Base-by-base conservation (phyloP, 2,329 filamentous ascomycete genomes). In the Setomelanomma holmii region DNA sequence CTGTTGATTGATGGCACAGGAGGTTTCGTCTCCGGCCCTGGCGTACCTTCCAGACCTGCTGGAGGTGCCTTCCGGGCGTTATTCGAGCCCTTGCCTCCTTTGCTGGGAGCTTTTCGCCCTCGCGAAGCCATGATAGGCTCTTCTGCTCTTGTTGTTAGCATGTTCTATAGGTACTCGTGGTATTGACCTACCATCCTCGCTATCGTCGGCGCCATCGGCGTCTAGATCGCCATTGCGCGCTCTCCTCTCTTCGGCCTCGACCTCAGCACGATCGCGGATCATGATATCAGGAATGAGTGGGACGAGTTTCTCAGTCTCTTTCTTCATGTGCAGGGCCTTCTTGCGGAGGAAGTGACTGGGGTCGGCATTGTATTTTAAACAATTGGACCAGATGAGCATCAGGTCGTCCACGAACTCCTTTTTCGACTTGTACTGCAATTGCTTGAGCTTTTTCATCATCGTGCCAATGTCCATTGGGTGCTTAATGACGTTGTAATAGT, bases 121-220 rank as follows among this genome's bases (percentile, higher is more conserved):
- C 95, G 86, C 43, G 93, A 97, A 51, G 95, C 95, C 90, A 98
- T 98, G 69, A 99, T 98, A 7, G 95, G 95, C 75, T 96, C 93
- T 69, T 78, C 75, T 74, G 46, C 35, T 38, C 4, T 16, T 16
- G 1, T 14, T n/a, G 19, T 55, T 45, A 54, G 39, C 17, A 40
- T 30, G n/a, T n/a, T n/a, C n/a, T n/a, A n/a, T n/a, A n/a, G n/a
- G n/a, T n/a, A n/a, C n/a, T n/a, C n/a, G n/a, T 30, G 5, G 10
- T 14, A 30, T 6, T 30, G 27, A 66, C 60, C 63, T 71, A 67
- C 78, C 78, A 71, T 98, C 93, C 67, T 98, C 93, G 63, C 92
- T 96, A 74, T 97, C 93, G 53, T 97, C 93, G 22, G 84, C 90
- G 34, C 83, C 90, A 63, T 93, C 91, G 59, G 91, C 86, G 55